Evolutionary conservation across 371 early-diverging fungal genomes (phyloP), one percentile per base, ranked within the genome.

Genomic region (Saksenaea vasiformis): DNA sequence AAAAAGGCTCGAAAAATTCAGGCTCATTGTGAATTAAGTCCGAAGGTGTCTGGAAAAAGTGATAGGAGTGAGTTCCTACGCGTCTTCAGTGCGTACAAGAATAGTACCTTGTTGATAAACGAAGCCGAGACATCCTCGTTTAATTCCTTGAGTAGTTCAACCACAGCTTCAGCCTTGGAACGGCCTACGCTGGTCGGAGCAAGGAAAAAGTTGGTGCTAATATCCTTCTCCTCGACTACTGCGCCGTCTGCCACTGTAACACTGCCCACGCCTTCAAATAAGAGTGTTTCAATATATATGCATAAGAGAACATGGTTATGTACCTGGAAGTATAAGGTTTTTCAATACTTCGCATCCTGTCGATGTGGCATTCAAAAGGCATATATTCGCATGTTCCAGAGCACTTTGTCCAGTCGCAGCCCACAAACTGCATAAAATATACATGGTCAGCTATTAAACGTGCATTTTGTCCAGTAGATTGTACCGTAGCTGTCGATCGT

Each of bases 301-400:
- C 9, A 14, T 28, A 9, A 15, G 14, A 34, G 5, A 38, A 58
- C 19, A 15, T 28, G 28, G 1, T 41, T 0, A 13, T 64, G 19
- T 87, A 92, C 98, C 97, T 70, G 98, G 96, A 55, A 98, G 84
- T 26, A 97, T 87, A 22, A 98, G 83, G 70, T 98, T 97, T 76
- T 98, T 98, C 36, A 98, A 79, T 22, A 89, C 84, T 68, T 98
- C 98, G 35, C 95, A 89, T 2, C 95, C 96, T 13, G 90, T 88
- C 2, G 93, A 88, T 3, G 90, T 85, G 43, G 86, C 95, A 65
- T 93, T 87, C 31, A 98, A 58, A n/a, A 96, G 83, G 57, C 90
- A 91, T 39, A 98, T 85, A 31, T 88, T 84, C 13, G 97, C 85
- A 36, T 74, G 73, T 68, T 95, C 96, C 35, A 98, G 87, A 9